These are phyloP conservation scores for Limnomonas spitsbergensis DNA, from an alignment of 139 green algal species.

Conservation along the genomic window DNA sequence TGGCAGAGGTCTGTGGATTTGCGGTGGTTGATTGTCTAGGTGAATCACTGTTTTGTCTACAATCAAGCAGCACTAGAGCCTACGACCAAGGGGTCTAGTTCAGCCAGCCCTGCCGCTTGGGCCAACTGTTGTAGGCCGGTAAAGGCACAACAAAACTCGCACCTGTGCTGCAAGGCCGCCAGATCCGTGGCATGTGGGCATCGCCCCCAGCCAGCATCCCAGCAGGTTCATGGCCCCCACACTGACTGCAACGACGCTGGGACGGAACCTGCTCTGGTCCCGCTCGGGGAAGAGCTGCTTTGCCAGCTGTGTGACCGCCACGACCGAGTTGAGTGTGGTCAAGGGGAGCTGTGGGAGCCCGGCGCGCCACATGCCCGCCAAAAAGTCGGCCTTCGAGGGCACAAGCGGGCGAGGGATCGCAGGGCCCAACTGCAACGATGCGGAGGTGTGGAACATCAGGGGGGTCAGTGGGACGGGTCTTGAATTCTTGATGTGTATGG, in stretches of 20 bases:
- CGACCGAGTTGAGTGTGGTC: conserved; percentile 74
- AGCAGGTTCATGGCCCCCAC: conserved; percentile 74
- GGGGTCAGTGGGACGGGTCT: too few species aligned
- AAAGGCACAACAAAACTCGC: too few species aligned
- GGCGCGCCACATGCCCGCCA: not conserved
- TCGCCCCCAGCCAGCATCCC: conserved; percentile 68
- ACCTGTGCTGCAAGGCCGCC: conserved; percentile 73
- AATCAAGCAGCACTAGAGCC: too few species aligned
- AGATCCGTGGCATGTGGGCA: conserved; percentile 77
- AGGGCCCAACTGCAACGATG: conserved; percentile 3
- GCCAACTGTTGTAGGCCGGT: too few species aligned
- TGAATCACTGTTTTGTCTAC: too few species aligned
- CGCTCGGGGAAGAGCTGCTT: conserved; percentile 56
- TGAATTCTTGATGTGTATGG: too few species aligned
- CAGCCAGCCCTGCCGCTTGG: too few species aligned
- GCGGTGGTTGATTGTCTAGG: too few species aligned
- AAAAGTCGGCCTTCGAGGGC: not conserved
- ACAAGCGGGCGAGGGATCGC: not conserved
- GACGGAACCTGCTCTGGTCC: not conserved
- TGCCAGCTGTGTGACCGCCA: conserved; percentile 70
- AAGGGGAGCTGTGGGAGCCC: conserved; percentile 54
- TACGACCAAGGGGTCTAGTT: too few species aligned
- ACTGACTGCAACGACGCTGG: conserved; percentile 32
- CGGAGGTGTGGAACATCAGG: too few species aligned
- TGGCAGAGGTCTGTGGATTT: too few species aligned